Evolutionary conservation across 1,139 yeast genomes (phyloP).

Genomic region (Sporopachydermia cereana): DNA sequence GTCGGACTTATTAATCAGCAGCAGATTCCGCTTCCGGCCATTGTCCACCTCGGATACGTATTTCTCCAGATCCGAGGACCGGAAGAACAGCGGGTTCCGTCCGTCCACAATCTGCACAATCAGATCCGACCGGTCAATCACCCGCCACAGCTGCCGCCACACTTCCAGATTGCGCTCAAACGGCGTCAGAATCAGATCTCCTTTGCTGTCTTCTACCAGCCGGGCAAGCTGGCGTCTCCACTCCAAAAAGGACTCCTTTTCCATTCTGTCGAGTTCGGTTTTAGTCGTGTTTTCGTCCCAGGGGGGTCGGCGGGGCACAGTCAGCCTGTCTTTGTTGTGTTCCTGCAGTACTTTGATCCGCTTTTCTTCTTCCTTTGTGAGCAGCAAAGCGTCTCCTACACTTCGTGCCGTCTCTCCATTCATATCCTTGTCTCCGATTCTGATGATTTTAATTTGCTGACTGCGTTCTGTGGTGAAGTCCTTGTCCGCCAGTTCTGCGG

Average conservation of each 20-base stretch:
- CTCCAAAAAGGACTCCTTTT: conserved; percentile 78
- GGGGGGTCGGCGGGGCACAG: conserved; percentile 88
- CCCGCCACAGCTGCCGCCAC: conserved; percentile 99
- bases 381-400: conserved; percentile 23
- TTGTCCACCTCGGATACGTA: conserved; percentile 71
- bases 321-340: conserved; percentile 65
- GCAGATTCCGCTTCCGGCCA: conserved; percentile 54
- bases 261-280: conserved; percentile 72
- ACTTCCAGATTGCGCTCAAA: conserved; percentile 96
- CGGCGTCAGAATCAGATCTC: conserved; percentile 82
- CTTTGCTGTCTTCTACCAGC: conserved; percentile 58
- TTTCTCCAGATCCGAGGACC: conserved; percentile 78
- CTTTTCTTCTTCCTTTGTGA: conserved; percentile 58
- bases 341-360: conserved; percentile 55
- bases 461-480: conserved; percentile 90
- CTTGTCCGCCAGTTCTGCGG: conserved; percentile 92
- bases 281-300: conserved; percentile 72
- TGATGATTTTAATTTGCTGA: conserved; percentile 74
- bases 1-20: conserved; percentile 92
- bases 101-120: conserved; percentile 98
- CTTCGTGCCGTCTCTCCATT: conserved; percentile 26
- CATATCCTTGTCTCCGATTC: conserved; percentile 47
- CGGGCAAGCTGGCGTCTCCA: conserved; percentile 90
- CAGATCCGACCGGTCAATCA: conserved; percentile 87
- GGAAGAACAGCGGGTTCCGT: conserved; percentile 80